A percentile compares a stretch with the other conserved stretches of the same genome.
Conservation (phyloP, 2,329 filamentous ascomycete genomes). For the Colletotrichum sp. region DNA sequence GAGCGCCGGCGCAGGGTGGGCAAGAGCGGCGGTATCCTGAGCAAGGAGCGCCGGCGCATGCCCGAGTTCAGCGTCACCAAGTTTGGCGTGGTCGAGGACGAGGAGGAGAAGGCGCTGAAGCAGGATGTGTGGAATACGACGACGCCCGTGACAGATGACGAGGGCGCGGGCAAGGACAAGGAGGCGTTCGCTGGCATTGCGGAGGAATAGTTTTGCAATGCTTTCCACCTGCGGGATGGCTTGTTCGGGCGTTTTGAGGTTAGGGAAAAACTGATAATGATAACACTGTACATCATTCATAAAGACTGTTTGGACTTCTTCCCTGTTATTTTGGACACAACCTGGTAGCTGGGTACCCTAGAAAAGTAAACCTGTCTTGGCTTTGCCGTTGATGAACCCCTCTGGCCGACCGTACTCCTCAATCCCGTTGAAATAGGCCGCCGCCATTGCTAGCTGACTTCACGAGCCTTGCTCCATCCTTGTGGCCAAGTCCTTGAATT, state of each 20-base stretch:
- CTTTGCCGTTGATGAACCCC: background rate
- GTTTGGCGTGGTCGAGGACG: conserved; percentile 51
- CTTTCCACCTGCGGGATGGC: background rate
- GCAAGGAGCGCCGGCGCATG: conserved; percentile 39
- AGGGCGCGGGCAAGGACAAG: background rate
- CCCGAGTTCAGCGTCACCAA: conserved; percentile 64
- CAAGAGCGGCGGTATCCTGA: conserved; percentile 19
- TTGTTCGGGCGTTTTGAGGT: conserved; percentile 16
- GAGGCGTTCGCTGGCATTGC: conserved; percentile 17
- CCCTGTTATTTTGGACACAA: background rate
- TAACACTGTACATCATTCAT: conserved; percentile 9
- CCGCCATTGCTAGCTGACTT: too few species aligned
- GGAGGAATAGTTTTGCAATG: conserved; percentile 7
- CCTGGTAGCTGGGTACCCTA: background rate
- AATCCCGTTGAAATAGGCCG: background rate
- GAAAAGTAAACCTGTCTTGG: background rate
- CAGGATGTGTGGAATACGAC: conserved; percentile 24
- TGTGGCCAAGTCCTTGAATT: too few species aligned
- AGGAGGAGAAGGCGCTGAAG: conserved; percentile 38
- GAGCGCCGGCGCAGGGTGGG: conserved; percentile 35
- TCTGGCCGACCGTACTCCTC: background rate
- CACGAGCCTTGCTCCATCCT: too few species aligned
- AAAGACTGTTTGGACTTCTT: background rate
- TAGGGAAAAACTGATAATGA: conserved; percentile 17
- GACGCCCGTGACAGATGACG: conserved; percentile 6